Percentiles rank a stretch among this genome's conserved stretches.
phyloP scores from a whole-genome alignment of 1,139 yeast genomes.

The Yamadazyma friedrichii region DNA sequence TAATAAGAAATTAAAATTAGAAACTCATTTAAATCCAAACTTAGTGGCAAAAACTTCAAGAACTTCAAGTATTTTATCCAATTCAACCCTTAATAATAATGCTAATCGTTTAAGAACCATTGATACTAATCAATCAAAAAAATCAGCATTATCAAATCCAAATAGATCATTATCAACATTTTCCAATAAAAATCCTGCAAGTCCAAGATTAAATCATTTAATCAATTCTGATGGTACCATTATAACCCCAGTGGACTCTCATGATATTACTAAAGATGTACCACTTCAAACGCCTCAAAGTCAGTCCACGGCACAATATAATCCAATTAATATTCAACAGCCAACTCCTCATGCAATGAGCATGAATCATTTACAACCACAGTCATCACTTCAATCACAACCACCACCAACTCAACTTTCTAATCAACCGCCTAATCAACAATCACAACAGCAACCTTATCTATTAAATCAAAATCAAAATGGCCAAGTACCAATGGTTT shows the following conservation, averaged over 20 bases:
- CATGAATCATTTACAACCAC: constrained; percentile 12
- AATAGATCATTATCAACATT: constrained; percentile 39
- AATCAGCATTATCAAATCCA: constrained; percentile 15
- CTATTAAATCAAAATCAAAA: constrained; percentile 10
- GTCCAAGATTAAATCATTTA: constrained; percentile 41
- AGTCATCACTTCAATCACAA: constrained; percentile 8
- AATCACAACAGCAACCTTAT: constrained; percentile 7
- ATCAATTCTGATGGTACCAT: constrained; percentile 51
- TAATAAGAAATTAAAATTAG: constrained; percentile 19
- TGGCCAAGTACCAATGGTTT: constrained; percentile 8
- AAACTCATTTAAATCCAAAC: constrained; percentile 16
- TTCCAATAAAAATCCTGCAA: constrained; percentile 25
- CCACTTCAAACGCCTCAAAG: constrained; percentile 12
- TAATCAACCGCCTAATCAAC: constrained; percentile 2
- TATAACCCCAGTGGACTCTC: constrained; percentile 42
- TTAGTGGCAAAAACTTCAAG: constrained; percentile 23
- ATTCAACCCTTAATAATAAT: constrained; percentile 12
- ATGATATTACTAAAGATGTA: constrained; percentile 13
- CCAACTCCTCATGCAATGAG: constrained; percentile 12
- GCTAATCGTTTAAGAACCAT: constrained; percentile 25
- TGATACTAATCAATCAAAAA: constrained; percentile 22
- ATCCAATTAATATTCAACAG: constrained; percentile 3
- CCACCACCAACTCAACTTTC: constrained; percentile 10
- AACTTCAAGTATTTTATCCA: constrained; percentile 28
- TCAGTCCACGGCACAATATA: constrained; percentile 7